phyloP scores from a whole-genome alignment of 1,284 basidiomycete species.

The Trichosporon sp. region DNA sequence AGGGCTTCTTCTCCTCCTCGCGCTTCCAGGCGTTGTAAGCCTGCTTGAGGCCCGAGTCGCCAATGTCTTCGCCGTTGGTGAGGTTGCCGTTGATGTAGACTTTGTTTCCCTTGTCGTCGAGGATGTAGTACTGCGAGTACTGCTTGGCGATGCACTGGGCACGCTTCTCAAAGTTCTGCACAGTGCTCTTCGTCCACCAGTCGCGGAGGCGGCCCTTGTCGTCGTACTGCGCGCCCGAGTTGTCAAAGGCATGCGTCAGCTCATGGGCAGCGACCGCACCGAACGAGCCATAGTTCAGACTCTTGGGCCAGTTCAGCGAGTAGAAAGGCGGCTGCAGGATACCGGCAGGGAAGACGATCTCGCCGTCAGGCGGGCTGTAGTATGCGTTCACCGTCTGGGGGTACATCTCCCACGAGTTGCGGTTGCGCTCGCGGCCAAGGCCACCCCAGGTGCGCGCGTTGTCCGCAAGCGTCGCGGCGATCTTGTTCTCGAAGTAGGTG shows the following conservation, averaged over 20 bases:
- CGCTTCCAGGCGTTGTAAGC: slow-evolving; percentile 76
- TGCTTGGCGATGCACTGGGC: slow-evolving; percentile 85
- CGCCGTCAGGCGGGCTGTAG: slow-evolving; percentile 39
- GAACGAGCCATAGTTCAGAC: slow-evolving; percentile 85
- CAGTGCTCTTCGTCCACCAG: slow-evolving; percentile 75
- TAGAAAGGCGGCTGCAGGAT: slow-evolving; percentile 93
- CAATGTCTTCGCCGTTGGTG: slow-evolving; percentile 85
- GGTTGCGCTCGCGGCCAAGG: slow-evolving; percentile 67
- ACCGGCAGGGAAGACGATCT: slow-evolving; percentile 96
- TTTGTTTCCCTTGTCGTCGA: slow-evolving; percentile 75
- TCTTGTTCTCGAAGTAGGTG: slow-evolving; percentile 75
- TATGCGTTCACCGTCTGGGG: slow-evolving; percentile 48
- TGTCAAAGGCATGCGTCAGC: slow-evolving; percentile 88
- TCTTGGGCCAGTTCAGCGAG: slow-evolving; percentile 69
- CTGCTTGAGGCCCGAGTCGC: slow-evolving; percentile 77
- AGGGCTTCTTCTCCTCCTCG: slow-evolving; percentile 49
- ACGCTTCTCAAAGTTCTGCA: slow-evolving; percentile 71
- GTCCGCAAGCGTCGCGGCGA: slow-evolving; percentile 36
- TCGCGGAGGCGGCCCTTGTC: slow-evolving; percentile 55
- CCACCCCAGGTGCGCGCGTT: slow-evolving; percentile 61
- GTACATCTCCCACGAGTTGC: slow-evolving; percentile 66
- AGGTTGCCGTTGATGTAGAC: slow-evolving; percentile 75
- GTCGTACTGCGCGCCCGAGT: slow-evolving; percentile 62
- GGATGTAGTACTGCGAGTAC: slow-evolving; percentile 75
- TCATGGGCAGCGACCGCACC: slow-evolving; percentile 86